Evolutionary conservation across 306 rosid species (phyloP), one percentile per base, ranked within the genome.

Genomic region (Castanospermum australe): DNA sequence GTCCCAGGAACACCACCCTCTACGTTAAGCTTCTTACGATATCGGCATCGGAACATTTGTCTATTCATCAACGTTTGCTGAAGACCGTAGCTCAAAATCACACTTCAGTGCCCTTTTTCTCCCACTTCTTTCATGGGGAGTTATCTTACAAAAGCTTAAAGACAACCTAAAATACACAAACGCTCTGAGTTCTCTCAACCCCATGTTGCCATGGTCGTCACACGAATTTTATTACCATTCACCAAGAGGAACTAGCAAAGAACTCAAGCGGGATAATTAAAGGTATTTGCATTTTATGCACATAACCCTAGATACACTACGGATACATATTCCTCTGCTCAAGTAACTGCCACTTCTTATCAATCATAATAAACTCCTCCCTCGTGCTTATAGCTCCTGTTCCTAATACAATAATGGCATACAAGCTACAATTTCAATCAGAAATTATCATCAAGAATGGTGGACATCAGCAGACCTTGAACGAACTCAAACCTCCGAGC

Each of bases 381-480:
- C 60, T 51, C 38, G 39, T 44, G 44, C 81, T 77, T 57, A 51
- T 45, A 36, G 69, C 68, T 70, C 66, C 67, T 30, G 17, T 64
- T 73, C 66, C 73, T 76, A 76, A 41, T 45, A 13, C 59, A 52
- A 52, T 52, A 52, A 7, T 32, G 36, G 8, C 71, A 30, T 5
- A 75, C 79, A 11, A 75, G 59, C 71, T 20, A 75, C 25, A 47
- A 21, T 33, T 33, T 48, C 63, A 50, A 13, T 4, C 30, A 18
- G 17, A 9, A 87, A 52, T 71, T 36, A 52, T 89, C 94, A 65
- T 89, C 91, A 51, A 92, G 79, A 55, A 94, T 84, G 7, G 97
- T 92, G 38, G 97, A 92, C 85, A 92, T 52, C 80, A 94, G 68
- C 70, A 94, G 82, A 75, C 97, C 98, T 81, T 86, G 93, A 35